phyloP scores from a whole-genome alignment of 257 asterid genomes.

The Lantana camara region DNA sequence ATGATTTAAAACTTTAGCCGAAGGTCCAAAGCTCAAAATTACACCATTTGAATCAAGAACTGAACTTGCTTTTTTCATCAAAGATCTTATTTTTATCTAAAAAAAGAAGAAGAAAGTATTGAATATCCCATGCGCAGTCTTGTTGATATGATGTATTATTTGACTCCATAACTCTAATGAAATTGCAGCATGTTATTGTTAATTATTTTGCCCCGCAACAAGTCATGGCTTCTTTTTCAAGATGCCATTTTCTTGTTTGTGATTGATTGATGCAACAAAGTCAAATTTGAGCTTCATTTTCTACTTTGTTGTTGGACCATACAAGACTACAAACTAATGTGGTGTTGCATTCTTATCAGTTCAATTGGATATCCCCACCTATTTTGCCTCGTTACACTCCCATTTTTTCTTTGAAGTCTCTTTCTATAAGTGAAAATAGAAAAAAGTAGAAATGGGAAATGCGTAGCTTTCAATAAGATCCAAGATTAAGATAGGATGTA shows the following conservation, averaged over 20 bases:
- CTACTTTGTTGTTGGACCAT: conserved; percentile 14
- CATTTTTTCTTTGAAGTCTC: no score
- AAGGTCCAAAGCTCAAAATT: no score
- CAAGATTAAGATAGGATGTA: no score
- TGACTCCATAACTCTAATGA: conserved; percentile 14
- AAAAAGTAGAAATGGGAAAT: no score
- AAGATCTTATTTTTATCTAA: no score
- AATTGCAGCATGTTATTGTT: conserved; percentile 25
- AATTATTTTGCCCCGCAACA: conserved; percentile 33
- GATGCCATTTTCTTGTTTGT: conserved; percentile 13
- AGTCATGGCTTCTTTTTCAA: conserved; percentile 19
- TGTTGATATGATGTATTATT: conserved; percentile 10
- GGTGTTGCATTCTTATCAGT: not conserved
- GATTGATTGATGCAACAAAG: not conserved
- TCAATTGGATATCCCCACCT: not conserved
- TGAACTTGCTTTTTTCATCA: no score
- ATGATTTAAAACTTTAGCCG: not conserved
- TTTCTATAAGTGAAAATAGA: not conserved
- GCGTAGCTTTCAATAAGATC: no score
- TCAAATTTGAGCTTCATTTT: conserved; percentile 24
- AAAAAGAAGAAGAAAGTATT: not conserved
- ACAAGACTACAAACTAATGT: not conserved
- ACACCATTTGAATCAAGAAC: no score
- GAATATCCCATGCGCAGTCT: conserved; percentile 24
- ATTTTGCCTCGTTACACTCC: no score